Conservation (phyloP, 1,284 basidiomycete genomes). For the Paramarasmius palmivorus region DNA sequence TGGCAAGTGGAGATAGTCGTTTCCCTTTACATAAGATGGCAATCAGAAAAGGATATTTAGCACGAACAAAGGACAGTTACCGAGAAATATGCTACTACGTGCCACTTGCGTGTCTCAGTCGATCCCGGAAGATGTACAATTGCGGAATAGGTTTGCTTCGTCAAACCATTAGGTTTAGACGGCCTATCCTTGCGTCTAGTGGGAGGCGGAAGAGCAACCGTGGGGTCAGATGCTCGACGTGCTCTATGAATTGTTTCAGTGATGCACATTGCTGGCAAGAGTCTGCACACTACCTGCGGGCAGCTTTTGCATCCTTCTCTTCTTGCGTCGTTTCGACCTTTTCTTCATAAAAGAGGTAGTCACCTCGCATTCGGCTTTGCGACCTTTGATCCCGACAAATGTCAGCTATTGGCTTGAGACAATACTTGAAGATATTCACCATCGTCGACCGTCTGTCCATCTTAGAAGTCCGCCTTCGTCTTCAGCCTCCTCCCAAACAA, state of each 20-base stretch:
- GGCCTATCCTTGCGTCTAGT: constrained; percentile 70
- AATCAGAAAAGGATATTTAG: constrained; percentile 8
- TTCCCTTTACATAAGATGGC: constrained; percentile 44
- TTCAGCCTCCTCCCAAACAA: constrained; percentile 83
- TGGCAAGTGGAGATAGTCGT: constrained; percentile 65
- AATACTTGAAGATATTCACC: constrained; percentile 38
- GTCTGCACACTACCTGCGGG: constrained; percentile 48
- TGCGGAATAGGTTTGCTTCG: constrained; percentile 79
- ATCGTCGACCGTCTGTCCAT: constrained; percentile 78
- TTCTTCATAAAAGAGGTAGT: constrained; percentile 78
- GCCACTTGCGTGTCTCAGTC: constrained; percentile 66
- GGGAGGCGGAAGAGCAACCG: constrained; percentile 51
- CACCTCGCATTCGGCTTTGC: constrained; percentile 79
- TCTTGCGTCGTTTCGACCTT: constrained; percentile 76
- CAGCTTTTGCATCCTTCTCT: constrained; percentile 73
- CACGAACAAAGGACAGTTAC: constrained; percentile 35
- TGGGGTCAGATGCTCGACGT: constrained; percentile 60
- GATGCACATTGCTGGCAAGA: constrained; percentile 11
- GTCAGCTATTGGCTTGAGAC: neutral
- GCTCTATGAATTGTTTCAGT: constrained; percentile 42
- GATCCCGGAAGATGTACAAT: constrained; percentile 61
- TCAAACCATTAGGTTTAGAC: constrained; percentile 71
- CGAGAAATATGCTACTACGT: constrained; percentile 78
- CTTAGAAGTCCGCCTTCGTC: constrained; percentile 73
- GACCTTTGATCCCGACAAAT: constrained; percentile 50